Percentiles rank a stretch among this genome's conserved stretches.
Conservation (phyloP, 2,329 filamentous ascomycete species). For the Fusarium proliferatum region DNA sequence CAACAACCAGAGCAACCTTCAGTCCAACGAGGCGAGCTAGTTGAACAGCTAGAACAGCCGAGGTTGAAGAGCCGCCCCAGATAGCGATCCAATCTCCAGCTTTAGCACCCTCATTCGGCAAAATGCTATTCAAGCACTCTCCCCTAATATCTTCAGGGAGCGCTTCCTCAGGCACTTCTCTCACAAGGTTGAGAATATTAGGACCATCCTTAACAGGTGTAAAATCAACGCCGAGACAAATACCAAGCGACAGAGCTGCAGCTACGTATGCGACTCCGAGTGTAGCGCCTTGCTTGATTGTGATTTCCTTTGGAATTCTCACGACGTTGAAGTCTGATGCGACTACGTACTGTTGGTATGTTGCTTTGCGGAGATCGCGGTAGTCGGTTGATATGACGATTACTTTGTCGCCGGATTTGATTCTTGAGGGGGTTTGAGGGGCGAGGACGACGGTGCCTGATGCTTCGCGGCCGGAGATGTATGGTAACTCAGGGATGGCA, state of each 20-base stretch:
- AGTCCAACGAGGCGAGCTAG: slow-evolving; percentile 74
- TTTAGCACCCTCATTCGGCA: slow-evolving; percentile 62
- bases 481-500: slow-evolving; percentile 74
- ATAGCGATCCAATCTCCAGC: slow-evolving; percentile 77
- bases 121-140: slow-evolving; percentile 71
- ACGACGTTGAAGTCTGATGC: slow-evolving; percentile 73
- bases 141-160: slow-evolving; percentile 70
- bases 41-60: slow-evolving; percentile 73
- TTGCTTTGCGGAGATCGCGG: slow-evolving; percentile 76
- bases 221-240: slow-evolving; percentile 78
- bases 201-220: slow-evolving; percentile 63
- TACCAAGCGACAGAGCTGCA: slow-evolving; percentile 71
- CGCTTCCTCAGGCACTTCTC: slow-evolving; percentile 55
- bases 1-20: slow-evolving; percentile 73
- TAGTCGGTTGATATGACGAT: slow-evolving; percentile 81
- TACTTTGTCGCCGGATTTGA: slow-evolving; percentile 67
- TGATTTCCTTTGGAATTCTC: slow-evolving; percentile 65
- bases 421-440: slow-evolving; percentile 53
- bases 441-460: slow-evolving; percentile 69
- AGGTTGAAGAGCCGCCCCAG: slow-evolving; percentile 81
- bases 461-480: slow-evolving; percentile 76
- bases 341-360: slow-evolving; percentile 77
- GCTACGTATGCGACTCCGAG: slow-evolving; percentile 79
- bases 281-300: slow-evolving; percentile 67
- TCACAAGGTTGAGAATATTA: slow-evolving; percentile 65